A percentile compares a stretch with the other conserved stretches of the same genome.
Evolutionary conservation across 768 basidiomycete genomes (phyloP).

Genomic region (Tricholoma sp.): DNA sequence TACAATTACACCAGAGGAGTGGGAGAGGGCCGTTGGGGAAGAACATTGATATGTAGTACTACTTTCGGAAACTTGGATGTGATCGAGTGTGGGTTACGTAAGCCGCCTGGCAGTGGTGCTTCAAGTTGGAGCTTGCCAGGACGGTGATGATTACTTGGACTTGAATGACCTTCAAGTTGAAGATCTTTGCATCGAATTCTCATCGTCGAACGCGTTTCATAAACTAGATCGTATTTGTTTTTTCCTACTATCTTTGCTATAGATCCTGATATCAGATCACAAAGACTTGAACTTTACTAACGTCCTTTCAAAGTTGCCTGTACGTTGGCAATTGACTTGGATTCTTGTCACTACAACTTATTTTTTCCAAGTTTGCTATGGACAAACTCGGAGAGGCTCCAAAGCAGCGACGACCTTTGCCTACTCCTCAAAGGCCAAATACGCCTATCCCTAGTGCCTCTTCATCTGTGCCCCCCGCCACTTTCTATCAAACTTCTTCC

Average conservation of each 20-base stretch:
- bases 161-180: neutral
- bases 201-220: neutral
- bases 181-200: neutral
- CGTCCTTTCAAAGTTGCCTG: neutral
- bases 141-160: neutral
- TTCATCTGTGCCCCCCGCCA: conserved; percentile 27
- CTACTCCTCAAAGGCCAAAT: conserved; percentile 39
- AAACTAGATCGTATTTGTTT: neutral
- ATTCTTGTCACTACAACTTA: neutral
- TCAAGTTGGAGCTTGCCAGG: too few relatives aligned
- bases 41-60: too few relatives aligned
- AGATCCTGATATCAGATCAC: neutral
- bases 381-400: conserved; percentile 43
- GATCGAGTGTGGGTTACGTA: too few relatives aligned
- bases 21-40: neutral
- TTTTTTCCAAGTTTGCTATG: conserved; percentile 25
- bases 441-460: conserved; percentile 30
- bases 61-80: too few relatives aligned
- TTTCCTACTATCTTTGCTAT: neutral
- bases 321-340: neutral
- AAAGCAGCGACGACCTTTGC: conserved; percentile 42
- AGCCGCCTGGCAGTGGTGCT: neutral
- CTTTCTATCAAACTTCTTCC: conserved; percentile 37
- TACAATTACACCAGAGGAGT: neutral
- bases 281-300: neutral